Percentiles rank a stretch among this genome's conserved stretches.
Conservation (phyloP, 1,284 basidiomycete species). For the Sanghuangporus sanghuang region DNA sequence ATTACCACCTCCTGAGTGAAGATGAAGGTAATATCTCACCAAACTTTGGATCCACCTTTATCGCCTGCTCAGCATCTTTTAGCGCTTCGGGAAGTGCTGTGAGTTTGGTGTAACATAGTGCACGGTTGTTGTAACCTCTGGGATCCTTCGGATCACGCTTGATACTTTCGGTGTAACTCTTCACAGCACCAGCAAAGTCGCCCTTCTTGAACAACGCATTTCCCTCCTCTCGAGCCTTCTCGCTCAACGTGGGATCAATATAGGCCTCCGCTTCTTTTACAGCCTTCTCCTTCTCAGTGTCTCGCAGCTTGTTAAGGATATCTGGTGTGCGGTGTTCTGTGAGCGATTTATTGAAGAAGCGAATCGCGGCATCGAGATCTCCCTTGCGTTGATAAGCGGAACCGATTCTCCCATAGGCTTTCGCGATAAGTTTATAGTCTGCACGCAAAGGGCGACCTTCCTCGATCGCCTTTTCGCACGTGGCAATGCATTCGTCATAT, state of each 20-base stretch:
- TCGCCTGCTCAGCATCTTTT: conserved; percentile 93
- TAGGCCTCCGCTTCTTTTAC: conserved; percentile 72
- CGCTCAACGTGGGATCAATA: conserved; percentile 84
- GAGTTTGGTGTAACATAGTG: conserved; percentile 95
- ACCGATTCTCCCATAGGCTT: conserved; percentile 89
- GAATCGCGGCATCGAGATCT: conserved; percentile 78
- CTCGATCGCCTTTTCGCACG: conserved; percentile 92
- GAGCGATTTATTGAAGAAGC: conserved; percentile 87
- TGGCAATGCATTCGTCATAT: conserved; percentile 87
- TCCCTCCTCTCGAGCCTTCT: conserved; percentile 85
- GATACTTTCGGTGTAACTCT: conserved; percentile 92
- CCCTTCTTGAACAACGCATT: conserved; percentile 91
- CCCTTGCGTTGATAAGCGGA: conserved; percentile 81
- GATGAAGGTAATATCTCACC: conserved; percentile 37
- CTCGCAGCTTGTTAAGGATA: conserved; percentile 86
- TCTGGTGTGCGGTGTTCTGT: conserved; percentile 97
- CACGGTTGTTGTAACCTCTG: conserved; percentile 94
- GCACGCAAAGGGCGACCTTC: conserved; percentile 82
- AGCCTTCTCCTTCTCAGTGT: conserved; percentile 73
- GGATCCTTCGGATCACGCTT: conserved; percentile 92
- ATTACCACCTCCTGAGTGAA: not conserved
- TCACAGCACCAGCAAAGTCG: conserved; percentile 90
- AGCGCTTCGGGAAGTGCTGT: conserved; percentile 92
- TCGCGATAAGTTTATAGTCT: conserved; percentile 79
- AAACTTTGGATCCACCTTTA: conserved; percentile 86